Conservation (phyloP, 768 basidiomycete species). For the Tricholoma sp. region DNA sequence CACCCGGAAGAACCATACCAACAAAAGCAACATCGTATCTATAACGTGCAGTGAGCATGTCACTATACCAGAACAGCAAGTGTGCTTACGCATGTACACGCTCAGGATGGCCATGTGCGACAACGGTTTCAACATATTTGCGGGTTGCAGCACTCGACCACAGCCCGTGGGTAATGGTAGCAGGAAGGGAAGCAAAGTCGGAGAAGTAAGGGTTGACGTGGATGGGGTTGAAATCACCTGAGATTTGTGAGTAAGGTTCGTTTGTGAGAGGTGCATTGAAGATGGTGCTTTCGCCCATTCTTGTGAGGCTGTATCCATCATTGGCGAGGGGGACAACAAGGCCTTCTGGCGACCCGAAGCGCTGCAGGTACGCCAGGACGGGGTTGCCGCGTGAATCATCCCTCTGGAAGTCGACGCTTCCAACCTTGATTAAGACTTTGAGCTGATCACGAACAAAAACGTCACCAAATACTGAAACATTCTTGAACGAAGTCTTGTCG, state of each 20-base stretch:
- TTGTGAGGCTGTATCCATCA: slow-evolving; percentile 83
- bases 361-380: slow-evolving; percentile 87
- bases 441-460: slow-evolving; percentile 86
- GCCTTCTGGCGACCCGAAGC: slow-evolving; percentile 80
- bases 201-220: slow-evolving; percentile 99
- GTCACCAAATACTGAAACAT: slow-evolving; percentile 78
- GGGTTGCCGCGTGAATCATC: slow-evolving; percentile 92
- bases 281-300: slow-evolving; percentile 47
- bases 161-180: slow-evolving; percentile 97
- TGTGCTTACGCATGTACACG: slow-evolving; percentile 77
- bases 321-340: slow-evolving; percentile 72
- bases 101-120: slow-evolving; percentile 88
- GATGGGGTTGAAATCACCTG: slow-evolving; percentile 98
- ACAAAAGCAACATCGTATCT: slow-evolving; percentile 95
- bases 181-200: slow-evolving; percentile 86
- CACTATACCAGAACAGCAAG: slow-evolving; percentile 3
- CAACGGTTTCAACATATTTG: slow-evolving; percentile 87
- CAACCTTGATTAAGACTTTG: slow-evolving; percentile 86
- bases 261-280: slow-evolving; percentile 89
- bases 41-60: slow-evolving; percentile 5
- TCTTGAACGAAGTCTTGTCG: slow-evolving; percentile 80
- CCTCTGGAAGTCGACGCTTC: slow-evolving; percentile 78
- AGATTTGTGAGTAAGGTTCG: slow-evolving; percentile 92
- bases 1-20: slow-evolving; percentile 93
- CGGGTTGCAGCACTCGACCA: slow-evolving; percentile 96